A percentile compares a stretch with the other conserved stretches of the same genome.
Conservation (phyloP, 352 stramenopile genomes). For the Globisporangium canariense region DNA sequence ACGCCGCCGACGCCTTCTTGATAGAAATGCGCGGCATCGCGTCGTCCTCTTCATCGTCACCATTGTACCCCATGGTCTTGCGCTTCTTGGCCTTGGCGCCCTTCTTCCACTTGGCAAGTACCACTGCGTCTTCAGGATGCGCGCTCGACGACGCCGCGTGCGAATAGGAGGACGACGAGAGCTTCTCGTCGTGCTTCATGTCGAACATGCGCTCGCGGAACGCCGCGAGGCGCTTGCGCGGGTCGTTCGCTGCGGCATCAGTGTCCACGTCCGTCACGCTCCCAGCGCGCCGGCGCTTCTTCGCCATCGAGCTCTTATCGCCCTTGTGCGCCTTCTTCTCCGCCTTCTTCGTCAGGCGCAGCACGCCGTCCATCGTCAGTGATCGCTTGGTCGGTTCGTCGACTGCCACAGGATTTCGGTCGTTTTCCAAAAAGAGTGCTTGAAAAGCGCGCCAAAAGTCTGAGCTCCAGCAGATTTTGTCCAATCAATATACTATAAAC, state of each 20-base stretch:
- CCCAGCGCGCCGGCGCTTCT: constrained; percentile 36
- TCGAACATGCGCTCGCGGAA: constrained; percentile 69
- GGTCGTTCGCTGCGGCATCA: constrained; percentile 21
- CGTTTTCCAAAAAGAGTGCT: neutral
- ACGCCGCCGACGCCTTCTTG: constrained; percentile 17
- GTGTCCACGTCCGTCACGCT: constrained; percentile 24
- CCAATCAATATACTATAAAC: neutral
- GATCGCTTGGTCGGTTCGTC: neutral
- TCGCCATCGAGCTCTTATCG: neutral
- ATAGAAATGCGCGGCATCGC: constrained; percentile 35
- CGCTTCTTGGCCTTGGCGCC: constrained; percentile 27
- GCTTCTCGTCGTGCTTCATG: constrained; percentile 20
- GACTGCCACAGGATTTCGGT: neutral
- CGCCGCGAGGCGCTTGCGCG: constrained; percentile 35
- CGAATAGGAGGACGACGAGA: neutral
- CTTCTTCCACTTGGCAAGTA: constrained; percentile 42
- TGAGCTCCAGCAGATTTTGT: constrained; percentile 6
- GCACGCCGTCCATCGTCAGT: constrained; percentile 1
- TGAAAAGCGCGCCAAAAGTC: constrained; percentile 6
- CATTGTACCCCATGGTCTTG: constrained; percentile 3
- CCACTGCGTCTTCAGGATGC: constrained; percentile 22
- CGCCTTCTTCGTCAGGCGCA: constrained; percentile 9
- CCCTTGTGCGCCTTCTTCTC: constrained; percentile 6
- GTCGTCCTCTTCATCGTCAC: constrained; percentile 22
- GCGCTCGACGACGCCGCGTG: neutral